phyloP scores from a whole-genome alignment of 768 basidiomycete species.

The Rhizopogon sp. region DNA sequence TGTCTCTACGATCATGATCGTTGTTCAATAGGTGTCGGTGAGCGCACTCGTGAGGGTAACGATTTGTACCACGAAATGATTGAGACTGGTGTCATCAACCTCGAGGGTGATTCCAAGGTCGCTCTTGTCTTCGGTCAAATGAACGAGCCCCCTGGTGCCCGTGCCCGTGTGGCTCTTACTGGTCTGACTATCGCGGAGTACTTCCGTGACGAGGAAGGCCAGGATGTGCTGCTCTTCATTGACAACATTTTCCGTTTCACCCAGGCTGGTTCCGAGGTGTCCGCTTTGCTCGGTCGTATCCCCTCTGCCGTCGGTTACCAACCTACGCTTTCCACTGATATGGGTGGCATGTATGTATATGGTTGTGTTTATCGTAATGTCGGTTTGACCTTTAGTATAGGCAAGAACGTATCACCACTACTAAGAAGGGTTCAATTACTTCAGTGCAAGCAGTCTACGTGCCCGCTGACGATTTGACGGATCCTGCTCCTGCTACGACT shows the following conservation, averaged over 20 bases:
- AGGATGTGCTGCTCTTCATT: slow-evolving; percentile 99
- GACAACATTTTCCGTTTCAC: slow-evolving; percentile 99
- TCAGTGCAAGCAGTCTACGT: slow-evolving; percentile 99
- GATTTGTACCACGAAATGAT: slow-evolving; percentile 99
- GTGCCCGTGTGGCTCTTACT: slow-evolving; percentile 99
- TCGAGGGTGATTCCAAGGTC: slow-evolving; percentile 99
- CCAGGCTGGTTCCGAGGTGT: slow-evolving; percentile 99
- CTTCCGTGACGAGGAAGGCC: slow-evolving; percentile 99
- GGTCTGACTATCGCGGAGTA: slow-evolving; percentile 99
- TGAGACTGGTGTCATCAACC: slow-evolving; percentile 99
- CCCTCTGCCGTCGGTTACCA: slow-evolving; percentile 99
- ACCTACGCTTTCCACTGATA: slow-evolving; percentile 98
- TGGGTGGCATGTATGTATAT: slow-evolving; percentile 92
- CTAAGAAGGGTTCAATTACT: slow-evolving; percentile 99
- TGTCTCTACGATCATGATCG: not conserved
- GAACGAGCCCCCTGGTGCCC: slow-evolving; percentile 99
- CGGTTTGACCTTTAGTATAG: slow-evolving; percentile 30
- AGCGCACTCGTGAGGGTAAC: slow-evolving; percentile 99
- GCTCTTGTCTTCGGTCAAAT: slow-evolving; percentile 99
- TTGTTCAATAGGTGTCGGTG: slow-evolving; percentile 78
- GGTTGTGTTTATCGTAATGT: not conserved
- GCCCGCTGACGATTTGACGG: slow-evolving; percentile 99
- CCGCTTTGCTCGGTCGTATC: slow-evolving; percentile 99
- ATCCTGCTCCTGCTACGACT: slow-evolving; percentile 98
- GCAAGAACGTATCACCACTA: slow-evolving; percentile 99